Evolutionary conservation across 1,139 yeast genomes (phyloP), one percentile per base, ranked within the genome.

Genomic region (Candida anutae): DNA sequence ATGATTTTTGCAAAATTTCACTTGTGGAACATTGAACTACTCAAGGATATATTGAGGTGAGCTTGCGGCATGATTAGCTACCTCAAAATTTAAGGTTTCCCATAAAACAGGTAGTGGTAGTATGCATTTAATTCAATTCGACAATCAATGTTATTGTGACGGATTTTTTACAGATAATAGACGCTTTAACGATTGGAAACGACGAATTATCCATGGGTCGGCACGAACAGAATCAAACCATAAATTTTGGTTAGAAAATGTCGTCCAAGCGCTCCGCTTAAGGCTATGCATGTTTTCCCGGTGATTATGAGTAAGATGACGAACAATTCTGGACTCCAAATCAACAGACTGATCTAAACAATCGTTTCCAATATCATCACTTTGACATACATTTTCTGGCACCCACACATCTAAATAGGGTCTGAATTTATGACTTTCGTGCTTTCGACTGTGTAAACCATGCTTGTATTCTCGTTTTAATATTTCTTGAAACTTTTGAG

Each of bases 1-100:
- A 57, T 66, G 24, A 50, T 81, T 10, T 82, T 80, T 46, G 58
- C 77, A 8, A 74, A 74, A 43, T 48, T 80, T 12, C 94, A 83
- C 46, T 50, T 77, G 14, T 77, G 84, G 77, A 78, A 76, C 13
- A 49, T 72, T 1, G 76, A 70, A 33, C 46, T 81, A 20, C 36
- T 62, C 12, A 43, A 44, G 24, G 60, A 55, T 26, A 36, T 51
- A 11, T 13, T 28, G 24, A 37, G 28, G 17, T 34, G 20, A 17
- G 17, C 9, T 16, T 13, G 14, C 20, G 9, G 5, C 12, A n/a
- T n/a, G n/a, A n/a, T n/a, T n/a, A n/a, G n/a, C n/a, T n/a, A n/a
- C n/a, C n/a, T n/a, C n/a, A n/a, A n/a, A n/a, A n/a, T n/a, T n/a
- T n/a, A n/a, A n/a, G n/a, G n/a, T n/a, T n/a, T n/a, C 15, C 17